These are phyloP conservation scores for Cytidiella melzeri DNA, from an alignment of 768 basidiomycete species.

Conservation along the genomic window DNA sequence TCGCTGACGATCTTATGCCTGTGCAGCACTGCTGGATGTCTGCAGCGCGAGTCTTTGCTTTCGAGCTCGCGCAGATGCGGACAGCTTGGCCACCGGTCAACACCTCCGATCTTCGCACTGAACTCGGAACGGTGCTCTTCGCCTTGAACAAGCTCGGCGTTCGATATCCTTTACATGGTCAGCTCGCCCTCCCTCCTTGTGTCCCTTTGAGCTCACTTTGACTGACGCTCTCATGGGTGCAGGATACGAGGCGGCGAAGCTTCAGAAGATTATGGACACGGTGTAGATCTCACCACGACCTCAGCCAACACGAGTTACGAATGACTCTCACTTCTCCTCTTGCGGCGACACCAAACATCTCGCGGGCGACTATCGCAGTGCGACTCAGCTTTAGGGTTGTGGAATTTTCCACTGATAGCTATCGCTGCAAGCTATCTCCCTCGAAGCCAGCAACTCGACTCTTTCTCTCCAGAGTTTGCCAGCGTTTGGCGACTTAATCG, in stretches of 20 bases:
- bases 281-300: neutral
- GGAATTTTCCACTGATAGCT: slow-evolving; percentile 5
- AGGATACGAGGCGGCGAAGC: slow-evolving; percentile 25
- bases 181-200: slow-evolving; percentile 9
- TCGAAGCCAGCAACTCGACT: slow-evolving; percentile 14
- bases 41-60: slow-evolving; percentile 59
- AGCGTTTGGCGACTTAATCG: too few species aligned
- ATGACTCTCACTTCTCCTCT: neutral
- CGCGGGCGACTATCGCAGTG: slow-evolving; percentile 6
- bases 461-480: too few species aligned
- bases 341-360: neutral
- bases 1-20: too few species aligned
- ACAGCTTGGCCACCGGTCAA: slow-evolving; percentile 54
- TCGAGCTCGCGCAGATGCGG: slow-evolving; percentile 59
- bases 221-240: slow-evolving; percentile 9
- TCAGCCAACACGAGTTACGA: neutral
- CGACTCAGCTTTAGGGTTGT: slow-evolving; percentile 9
- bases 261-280: slow-evolving; percentile 24
- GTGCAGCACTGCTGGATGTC: slow-evolving; percentile 66
- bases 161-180: slow-evolving; percentile 54
- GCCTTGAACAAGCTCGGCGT: slow-evolving; percentile 58
- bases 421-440: slow-evolving; percentile 6
- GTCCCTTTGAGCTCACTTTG: slow-evolving; percentile 7
- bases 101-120: slow-evolving; percentile 52
- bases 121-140: slow-evolving; percentile 54